Conservation (phyloP, 1,284 basidiomycete genomes). For the Papiliotrema laurentii region DNA sequence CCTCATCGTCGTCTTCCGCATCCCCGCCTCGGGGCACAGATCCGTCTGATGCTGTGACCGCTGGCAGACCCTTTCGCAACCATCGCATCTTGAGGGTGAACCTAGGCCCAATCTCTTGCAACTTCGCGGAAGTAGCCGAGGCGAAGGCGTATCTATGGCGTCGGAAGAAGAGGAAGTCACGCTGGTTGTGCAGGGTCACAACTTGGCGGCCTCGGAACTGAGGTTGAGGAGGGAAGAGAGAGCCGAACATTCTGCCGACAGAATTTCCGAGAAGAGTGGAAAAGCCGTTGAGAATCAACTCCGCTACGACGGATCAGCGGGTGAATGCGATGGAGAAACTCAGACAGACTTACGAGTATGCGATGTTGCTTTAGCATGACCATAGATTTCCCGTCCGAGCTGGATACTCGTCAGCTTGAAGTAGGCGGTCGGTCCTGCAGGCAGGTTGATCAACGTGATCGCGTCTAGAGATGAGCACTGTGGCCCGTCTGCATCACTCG, state of each 20-base stretch:
- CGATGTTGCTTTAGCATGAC: slow-evolving; percentile 85
- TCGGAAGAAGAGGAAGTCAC: slow-evolving; percentile 97
- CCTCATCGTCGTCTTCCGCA: slow-evolving; percentile 30
- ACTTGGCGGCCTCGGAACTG: slow-evolving; percentile 97
- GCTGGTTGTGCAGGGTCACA: slow-evolving; percentile 94
- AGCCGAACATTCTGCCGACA: slow-evolving; percentile 90
- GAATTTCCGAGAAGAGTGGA: slow-evolving; percentile 89
- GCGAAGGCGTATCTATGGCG: slow-evolving; percentile 91
- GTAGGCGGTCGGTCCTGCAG: slow-evolving; percentile 89
- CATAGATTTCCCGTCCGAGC: slow-evolving; percentile 79
- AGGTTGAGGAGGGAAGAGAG: slow-evolving; percentile 89
- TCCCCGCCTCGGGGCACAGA: slow-evolving; percentile 53
- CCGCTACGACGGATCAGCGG: slow-evolving; percentile 51
- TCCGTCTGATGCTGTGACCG: slow-evolving; percentile 54
- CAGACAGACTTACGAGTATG: slow-evolving; percentile 66
- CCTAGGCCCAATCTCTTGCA: slow-evolving; percentile 97
- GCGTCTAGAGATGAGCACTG: slow-evolving; percentile 59
- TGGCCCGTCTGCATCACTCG: neutral
- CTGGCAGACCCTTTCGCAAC: slow-evolving; percentile 81
- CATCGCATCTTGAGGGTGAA: slow-evolving; percentile 93
- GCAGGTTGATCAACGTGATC: slow-evolving; percentile 85
- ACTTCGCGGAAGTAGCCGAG: slow-evolving; percentile 79
- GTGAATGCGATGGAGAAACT: neutral
- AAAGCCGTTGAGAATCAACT: slow-evolving; percentile 94
- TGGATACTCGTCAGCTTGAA: slow-evolving; percentile 90